phyloP scores from a whole-genome alignment of 1,284 basidiomycete species.

The Ceratobasidium sp. region DNA sequence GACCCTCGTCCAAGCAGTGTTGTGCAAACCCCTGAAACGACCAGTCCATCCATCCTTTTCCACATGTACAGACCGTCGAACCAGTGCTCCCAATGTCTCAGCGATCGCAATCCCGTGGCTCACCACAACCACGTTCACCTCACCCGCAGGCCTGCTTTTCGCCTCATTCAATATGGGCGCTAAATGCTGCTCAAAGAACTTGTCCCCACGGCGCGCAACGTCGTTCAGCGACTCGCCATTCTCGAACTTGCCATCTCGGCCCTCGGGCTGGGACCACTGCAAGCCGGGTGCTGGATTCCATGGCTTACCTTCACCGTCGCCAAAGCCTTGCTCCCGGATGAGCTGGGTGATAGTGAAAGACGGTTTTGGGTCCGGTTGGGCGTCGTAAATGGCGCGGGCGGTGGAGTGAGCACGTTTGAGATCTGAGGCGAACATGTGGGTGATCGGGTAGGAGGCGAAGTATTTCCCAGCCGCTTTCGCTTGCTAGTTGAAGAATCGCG shows the following conservation, averaged over 20 bases:
- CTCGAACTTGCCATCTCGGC: constrained; percentile 65
- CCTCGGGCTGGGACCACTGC: constrained; percentile 28
- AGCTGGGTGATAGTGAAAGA: constrained; percentile 58
- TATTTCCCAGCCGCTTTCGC: constrained; percentile 75
- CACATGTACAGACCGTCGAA: constrained; percentile 15
- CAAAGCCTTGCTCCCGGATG: constrained; percentile 62
- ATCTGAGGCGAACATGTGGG: constrained; percentile 78
- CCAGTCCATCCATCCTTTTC: constrained; percentile 18
- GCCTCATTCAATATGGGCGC: constrained; percentile 61
- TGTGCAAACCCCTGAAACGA: constrained; percentile 63
- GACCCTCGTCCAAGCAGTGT: constrained; percentile 74
- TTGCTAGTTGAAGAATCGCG: constrained; percentile 63
- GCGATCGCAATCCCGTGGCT: constrained; percentile 82
- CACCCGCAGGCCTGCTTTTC: constrained; percentile 45
- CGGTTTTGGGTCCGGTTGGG: constrained; percentile 62
- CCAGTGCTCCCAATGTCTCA: constrained; percentile 54
- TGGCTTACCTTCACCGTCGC: constrained; percentile 71
- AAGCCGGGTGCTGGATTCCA: constrained; percentile 58
- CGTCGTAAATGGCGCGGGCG: constrained; percentile 65
- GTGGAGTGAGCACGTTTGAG: constrained; percentile 79
- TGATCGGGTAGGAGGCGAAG: constrained; percentile 62
- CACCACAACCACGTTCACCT: constrained; percentile 70
- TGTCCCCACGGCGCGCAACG: constrained; percentile 65
- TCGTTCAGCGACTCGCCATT: constrained; percentile 78
- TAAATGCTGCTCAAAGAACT: constrained; percentile 65